Conservation (phyloP, 805 yeast genomes). For the Kuraishia piskuri region DNA sequence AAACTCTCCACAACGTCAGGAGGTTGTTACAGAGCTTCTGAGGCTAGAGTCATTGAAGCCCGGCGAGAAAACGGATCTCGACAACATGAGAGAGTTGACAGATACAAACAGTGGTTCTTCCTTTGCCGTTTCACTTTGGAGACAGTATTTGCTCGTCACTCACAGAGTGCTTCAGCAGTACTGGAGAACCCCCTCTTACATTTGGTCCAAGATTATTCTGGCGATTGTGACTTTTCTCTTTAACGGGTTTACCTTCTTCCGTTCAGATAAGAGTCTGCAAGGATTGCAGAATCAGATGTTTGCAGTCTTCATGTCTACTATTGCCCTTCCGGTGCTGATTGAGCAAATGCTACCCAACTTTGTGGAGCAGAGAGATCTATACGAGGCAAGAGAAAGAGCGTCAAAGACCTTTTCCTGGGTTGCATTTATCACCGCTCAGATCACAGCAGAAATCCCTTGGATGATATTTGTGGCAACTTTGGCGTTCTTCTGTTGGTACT, state of each 20-base stretch:
- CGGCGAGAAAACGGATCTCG: slow-evolving; percentile 28
- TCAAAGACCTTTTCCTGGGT: slow-evolving; percentile 63
- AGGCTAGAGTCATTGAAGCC: slow-evolving; percentile 38
- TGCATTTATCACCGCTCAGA: slow-evolving; percentile 52
- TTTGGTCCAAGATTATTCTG: slow-evolving; percentile 48
- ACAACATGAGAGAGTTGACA: slow-evolving; percentile 29
- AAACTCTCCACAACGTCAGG: slow-evolving; percentile 52
- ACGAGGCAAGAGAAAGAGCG: slow-evolving; percentile 68
- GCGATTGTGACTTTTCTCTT: slow-evolving; percentile 45
- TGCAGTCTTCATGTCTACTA: slow-evolving; percentile 59
- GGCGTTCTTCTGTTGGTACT: slow-evolving; percentile 57
- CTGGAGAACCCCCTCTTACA: slow-evolving; percentile 56
- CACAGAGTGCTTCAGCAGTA: slow-evolving; percentile 49
- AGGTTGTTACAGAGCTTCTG: slow-evolving; percentile 50
- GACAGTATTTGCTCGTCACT: slow-evolving; percentile 36
- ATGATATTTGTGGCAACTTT: slow-evolving; percentile 54
- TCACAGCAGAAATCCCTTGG: slow-evolving; percentile 62
- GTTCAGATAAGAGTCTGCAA: slow-evolving; percentile 51
- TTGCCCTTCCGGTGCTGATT: slow-evolving; percentile 45
- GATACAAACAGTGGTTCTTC: slow-evolving; percentile 21
- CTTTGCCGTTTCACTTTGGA: slow-evolving; percentile 34
- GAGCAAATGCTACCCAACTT: slow-evolving; percentile 59
- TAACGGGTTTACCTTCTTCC: slow-evolving; percentile 63
- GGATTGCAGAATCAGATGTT: slow-evolving; percentile 81
- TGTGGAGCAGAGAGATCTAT: slow-evolving; percentile 53